These are phyloP conservation scores for Arthrobotrys megalospora DNA, from an alignment of 2,329 filamentous ascomycete species.

Conservation along the genomic window DNA sequence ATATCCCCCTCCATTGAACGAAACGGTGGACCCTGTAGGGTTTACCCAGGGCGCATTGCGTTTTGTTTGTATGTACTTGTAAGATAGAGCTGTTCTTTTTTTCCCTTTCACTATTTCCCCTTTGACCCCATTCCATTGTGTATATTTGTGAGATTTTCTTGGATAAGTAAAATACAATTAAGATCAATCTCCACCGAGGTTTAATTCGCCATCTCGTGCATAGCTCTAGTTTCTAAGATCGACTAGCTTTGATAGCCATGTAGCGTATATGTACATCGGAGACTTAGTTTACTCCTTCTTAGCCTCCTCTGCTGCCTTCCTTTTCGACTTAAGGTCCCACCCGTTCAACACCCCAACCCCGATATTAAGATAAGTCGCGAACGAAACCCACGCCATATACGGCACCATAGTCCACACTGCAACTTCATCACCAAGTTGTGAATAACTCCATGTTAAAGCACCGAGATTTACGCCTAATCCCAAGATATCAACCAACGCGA, in stretches of 20 bases:
- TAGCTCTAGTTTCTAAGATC: too few species aligned
- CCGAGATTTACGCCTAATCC: conserved; percentile 79
- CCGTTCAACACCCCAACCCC: conserved; percentile 78
- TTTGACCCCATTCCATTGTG: conserved; percentile 11
- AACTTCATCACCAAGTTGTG: conserved; percentile 76
- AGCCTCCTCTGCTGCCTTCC: conserved; percentile 63
- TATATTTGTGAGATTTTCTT: conserved; percentile 40
- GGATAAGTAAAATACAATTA: conserved; percentile 36
- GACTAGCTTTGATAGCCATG: too few species aligned
- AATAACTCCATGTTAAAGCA: conserved; percentile 83
- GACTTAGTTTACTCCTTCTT: conserved; percentile 62
- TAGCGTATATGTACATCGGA: not conserved
- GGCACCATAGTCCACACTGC: conserved; percentile 83
- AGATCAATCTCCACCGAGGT: conserved; percentile 55
- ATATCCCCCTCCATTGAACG: conserved; percentile 18
- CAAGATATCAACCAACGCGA: conserved; percentile 82
- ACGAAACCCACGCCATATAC: conserved; percentile 88
- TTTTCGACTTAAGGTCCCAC: conserved; percentile 73
- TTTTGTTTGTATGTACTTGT: conserved; percentile 55
- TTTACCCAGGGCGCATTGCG: conserved; percentile 22
- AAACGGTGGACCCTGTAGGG: conserved; percentile 28
- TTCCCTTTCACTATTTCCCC: conserved; percentile 1
- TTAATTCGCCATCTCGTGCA: not conserved
- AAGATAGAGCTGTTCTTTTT: conserved; percentile 49
- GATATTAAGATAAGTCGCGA: conserved; percentile 86